phyloP scores from a whole-genome alignment of 768 basidiomycete species.

The Naganishia friedmannii region DNA sequence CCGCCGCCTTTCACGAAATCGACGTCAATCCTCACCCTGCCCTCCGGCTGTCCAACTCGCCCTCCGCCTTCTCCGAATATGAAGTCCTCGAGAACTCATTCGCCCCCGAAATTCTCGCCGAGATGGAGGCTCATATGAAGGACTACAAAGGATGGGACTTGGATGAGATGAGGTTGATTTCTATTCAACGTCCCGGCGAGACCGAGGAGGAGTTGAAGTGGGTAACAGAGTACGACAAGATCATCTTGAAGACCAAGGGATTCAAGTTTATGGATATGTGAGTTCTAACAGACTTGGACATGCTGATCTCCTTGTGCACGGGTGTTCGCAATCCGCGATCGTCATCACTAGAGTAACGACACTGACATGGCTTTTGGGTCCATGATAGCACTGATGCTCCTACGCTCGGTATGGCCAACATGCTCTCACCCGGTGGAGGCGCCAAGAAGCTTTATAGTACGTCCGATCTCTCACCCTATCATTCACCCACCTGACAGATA shows the following conservation, averaged over 20 bases:
- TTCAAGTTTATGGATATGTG: slow-evolving; percentile 80
- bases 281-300: not conserved
- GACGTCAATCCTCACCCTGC: slow-evolving; percentile 28
- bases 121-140: slow-evolving; percentile 22
- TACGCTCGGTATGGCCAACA: slow-evolving; percentile 45
- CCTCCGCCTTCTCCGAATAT: not conserved
- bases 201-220: slow-evolving; percentile 61
- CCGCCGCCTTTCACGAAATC: not conserved
- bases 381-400: slow-evolving; percentile 69
- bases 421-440: slow-evolving; percentile 37
- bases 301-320: too few relatives aligned
- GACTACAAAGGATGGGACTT: slow-evolving; percentile 27
- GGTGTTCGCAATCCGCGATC: not conserved
- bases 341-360: not conserved
- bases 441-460: slow-evolving; percentile 41
- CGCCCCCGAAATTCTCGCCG: not conserved
- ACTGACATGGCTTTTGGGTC: not conserved
- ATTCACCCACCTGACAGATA: slow-evolving; percentile 55
- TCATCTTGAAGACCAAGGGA: slow-evolving; percentile 72
- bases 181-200: slow-evolving; percentile 1
- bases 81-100: not conserved
- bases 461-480: slow-evolving; percentile 29
- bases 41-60: slow-evolving; percentile 23
- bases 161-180: slow-evolving; percentile 27
- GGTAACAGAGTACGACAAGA: slow-evolving; percentile 91